These are phyloP conservation scores for Magnusiomyces sp. DNA, from an alignment of 1,139 yeast genomes.

Conservation along the genomic window DNA sequence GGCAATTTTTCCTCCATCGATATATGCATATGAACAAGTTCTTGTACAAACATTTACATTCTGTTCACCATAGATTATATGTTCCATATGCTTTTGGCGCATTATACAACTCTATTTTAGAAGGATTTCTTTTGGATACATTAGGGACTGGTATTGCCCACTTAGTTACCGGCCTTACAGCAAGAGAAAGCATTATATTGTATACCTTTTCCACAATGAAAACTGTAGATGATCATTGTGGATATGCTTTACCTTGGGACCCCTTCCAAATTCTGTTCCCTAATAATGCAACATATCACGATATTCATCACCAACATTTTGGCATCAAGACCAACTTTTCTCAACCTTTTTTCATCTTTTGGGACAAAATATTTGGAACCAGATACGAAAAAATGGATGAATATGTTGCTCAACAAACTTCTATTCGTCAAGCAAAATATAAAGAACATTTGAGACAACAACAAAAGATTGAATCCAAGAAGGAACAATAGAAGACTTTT, in stretches of 20 bases:
- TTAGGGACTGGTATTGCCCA: constrained; percentile 84
- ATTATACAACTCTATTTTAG: constrained; percentile 84
- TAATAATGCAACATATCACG: constrained; percentile 91
- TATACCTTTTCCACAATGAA: constrained; percentile 87
- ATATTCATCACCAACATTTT: constrained; percentile 93
- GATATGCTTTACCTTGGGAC: constrained; percentile 85
- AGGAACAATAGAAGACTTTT: background rate
- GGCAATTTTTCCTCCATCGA: constrained; percentile 92
- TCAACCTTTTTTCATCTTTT: constrained; percentile 93
- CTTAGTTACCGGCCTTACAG: constrained; percentile 51
- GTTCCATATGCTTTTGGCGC: constrained; percentile 98
- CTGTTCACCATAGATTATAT: constrained; percentile 87
- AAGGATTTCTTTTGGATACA: constrained; percentile 88
- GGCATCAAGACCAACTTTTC: constrained; percentile 90
- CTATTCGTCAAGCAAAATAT: constrained; percentile 25
- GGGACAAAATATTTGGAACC: constrained; percentile 73
- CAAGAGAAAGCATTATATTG: constrained; percentile 66
- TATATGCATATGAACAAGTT: constrained; percentile 75
- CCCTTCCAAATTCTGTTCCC: constrained; percentile 86
- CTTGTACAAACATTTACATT: constrained; percentile 74
- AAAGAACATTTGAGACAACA: constrained; percentile 5
- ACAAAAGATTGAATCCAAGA: background rate
- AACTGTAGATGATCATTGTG: constrained; percentile 97
- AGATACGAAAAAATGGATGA: constrained; percentile 47
- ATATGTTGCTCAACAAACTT: constrained; percentile 29